Evolutionary conservation across 2,329 filamentous ascomycete species (phyloP), one percentile per base, ranked within the genome.

Genomic region (Cucurbitaria berberidis): DNA sequence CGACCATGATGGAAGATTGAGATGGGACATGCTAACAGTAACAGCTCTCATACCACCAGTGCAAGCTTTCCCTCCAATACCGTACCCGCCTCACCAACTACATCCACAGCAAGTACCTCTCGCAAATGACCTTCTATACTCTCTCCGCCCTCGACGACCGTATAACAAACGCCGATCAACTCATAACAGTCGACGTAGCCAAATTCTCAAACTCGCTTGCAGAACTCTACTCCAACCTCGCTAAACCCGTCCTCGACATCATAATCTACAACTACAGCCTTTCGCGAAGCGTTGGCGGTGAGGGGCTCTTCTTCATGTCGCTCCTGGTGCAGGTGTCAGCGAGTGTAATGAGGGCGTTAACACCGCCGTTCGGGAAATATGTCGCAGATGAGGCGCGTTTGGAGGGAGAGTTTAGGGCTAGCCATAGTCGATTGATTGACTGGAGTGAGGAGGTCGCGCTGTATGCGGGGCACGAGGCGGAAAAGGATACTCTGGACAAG

Each of bases 151-250:
- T 99, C 30, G 95, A 99, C 68, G 95, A 99, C 73, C 87, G 95
- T 71, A 96, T 99, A 82, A 96, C 97, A 81, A 99, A 99, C 70
- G 91, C 95, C 3, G 95, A 99, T 72, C 95, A 99, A 77, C 84
- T 99, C 38, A 96, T 99, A 66, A 95, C 93, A 0, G 93, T 98
- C 24, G 95, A 99, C 73, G 91, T 99, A 9, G 90, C 93, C 56
- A 93, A 95, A 67, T 99, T 99, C 79, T 95, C 93, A 22, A 96
- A 96, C 74, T 96, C 91, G 65, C 78, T 98, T 56, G 93, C 95
- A 1, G 93, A 98, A 74, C 80, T 99, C 6, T 99, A 99, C 76
- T 96, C 93, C 58, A 98, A 98, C 72, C 80, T 99, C 32, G 95
- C 95, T 2, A 99, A 99, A 74, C 95, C 95, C 0, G 82, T 96